Conservation (phyloP, 2,329 filamentous ascomycete genomes). For the Nannizziopsis barbatae region DNA sequence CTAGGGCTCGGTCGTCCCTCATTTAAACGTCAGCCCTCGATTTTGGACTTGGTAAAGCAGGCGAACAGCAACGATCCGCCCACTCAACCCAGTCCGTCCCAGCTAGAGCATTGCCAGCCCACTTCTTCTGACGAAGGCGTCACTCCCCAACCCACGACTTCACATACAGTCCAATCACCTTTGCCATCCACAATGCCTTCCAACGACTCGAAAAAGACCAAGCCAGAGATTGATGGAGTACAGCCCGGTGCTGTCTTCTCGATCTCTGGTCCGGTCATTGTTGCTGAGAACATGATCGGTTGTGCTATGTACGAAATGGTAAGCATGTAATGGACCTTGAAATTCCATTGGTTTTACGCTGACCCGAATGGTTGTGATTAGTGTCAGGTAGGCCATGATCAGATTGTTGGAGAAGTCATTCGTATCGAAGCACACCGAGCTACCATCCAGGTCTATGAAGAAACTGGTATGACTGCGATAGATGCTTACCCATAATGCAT, state of each 20-base stretch:
- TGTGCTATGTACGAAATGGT: slow-evolving; percentile 99
- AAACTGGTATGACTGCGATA: slow-evolving; percentile 59
- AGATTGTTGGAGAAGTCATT: slow-evolving; percentile 94
- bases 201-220: slow-evolving; percentile 35
- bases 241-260: slow-evolving; percentile 59
- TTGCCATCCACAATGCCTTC: slow-evolving; percentile 32
- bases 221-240: slow-evolving; percentile 41
- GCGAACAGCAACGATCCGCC: background rate
- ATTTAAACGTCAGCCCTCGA: slow-evolving; percentile 49
- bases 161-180: slow-evolving; percentile 22
- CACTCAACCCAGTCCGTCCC: background rate
- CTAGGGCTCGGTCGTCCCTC: slow-evolving; percentile 47
- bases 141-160: slow-evolving; percentile 32
- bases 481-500: slow-evolving; percentile 12
- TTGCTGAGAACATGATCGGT: slow-evolving; percentile 96
- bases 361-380: slow-evolving; percentile 27
- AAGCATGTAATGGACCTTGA: slow-evolving; percentile 28
- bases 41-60: slow-evolving; percentile 50
- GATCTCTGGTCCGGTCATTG: slow-evolving; percentile 75
- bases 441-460: slow-evolving; percentile 97
- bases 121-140: background rate
- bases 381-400: slow-evolving; percentile 86
- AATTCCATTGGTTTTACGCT: background rate
- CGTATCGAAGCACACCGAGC: slow-evolving; percentile 91
- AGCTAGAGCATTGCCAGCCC: background rate